phyloP scores from a whole-genome alignment of 2,329 filamentous ascomycete species.

The Ophiostoma tasmaniense region DNA sequence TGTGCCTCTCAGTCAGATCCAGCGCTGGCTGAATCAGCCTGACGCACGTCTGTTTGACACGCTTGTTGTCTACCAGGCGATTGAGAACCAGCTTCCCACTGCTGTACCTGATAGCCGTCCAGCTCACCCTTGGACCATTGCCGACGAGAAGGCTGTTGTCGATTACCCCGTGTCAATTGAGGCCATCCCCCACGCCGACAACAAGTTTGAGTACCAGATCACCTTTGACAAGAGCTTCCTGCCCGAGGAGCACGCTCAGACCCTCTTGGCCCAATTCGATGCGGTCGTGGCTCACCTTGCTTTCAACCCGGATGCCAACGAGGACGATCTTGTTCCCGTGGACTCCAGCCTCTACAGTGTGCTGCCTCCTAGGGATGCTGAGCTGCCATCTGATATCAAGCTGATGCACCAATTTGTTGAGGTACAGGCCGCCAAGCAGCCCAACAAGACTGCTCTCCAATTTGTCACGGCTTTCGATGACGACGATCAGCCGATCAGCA shows the following conservation, averaged over 20 bases:
- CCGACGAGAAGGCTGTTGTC: constrained; percentile 58
- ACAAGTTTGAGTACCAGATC: constrained; percentile 51
- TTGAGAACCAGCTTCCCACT: constrained; percentile 22
- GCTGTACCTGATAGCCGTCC: not conserved
- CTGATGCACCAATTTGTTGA: constrained; percentile 77
- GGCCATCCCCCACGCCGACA: constrained; percentile 47
- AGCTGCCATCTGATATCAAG: constrained; percentile 47
- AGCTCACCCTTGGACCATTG: constrained; percentile 46
- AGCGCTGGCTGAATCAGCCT: constrained; percentile 57
- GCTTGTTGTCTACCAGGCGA: constrained; percentile 72
- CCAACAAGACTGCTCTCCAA: constrained; percentile 61
- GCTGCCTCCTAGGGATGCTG: constrained; percentile 49
- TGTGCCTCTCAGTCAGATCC: constrained; percentile 61
- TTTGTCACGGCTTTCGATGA: constrained; percentile 55
- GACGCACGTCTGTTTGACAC: constrained; percentile 71
- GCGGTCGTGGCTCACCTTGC: constrained; percentile 53
- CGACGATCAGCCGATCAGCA: constrained; percentile 33
- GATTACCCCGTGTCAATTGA: constrained; percentile 80
- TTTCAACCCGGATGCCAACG: constrained; percentile 34
- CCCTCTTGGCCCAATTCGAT: constrained; percentile 67
- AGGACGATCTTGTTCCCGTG: constrained; percentile 31
- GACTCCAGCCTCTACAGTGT: constrained; percentile 50
- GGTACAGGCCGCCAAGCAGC: constrained; percentile 43
- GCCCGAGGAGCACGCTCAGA: constrained; percentile 56
- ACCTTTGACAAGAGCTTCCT: constrained; percentile 58